These are phyloP conservation scores for Peniophora sp. DNA, from an alignment of 1,284 basidiomycete species.

Conservation along the genomic window DNA sequence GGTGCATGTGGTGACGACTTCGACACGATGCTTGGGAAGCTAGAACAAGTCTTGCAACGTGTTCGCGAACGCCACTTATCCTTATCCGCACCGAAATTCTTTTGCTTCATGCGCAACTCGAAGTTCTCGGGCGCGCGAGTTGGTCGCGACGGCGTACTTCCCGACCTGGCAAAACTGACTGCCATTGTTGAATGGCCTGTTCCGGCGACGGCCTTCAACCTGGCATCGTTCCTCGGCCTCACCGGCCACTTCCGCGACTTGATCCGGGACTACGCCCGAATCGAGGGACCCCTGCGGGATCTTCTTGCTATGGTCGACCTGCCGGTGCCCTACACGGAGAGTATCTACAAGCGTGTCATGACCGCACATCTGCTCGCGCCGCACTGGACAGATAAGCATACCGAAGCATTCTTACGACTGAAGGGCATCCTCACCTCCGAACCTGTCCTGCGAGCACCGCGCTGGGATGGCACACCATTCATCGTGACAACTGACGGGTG, in stretches of 20 bases:
- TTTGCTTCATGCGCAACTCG: constrained; percentile 23
- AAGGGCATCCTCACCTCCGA: constrained; percentile 10
- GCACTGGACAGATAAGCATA: constrained; percentile 6
- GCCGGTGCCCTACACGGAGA: constrained; percentile 3
- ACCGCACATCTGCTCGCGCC: neutral
- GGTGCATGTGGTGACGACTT: constrained; percentile 20
- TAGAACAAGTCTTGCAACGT: constrained; percentile 14
- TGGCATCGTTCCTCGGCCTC: constrained; percentile 18
- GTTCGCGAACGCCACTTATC: constrained; percentile 19
- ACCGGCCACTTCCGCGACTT: constrained; percentile 18
- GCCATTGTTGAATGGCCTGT: constrained; percentile 26
- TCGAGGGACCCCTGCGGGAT: constrained; percentile 11
- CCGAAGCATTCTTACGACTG: constrained; percentile 8
- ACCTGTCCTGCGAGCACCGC: constrained; percentile 9
- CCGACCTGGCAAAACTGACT: constrained; percentile 25
- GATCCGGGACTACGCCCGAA: constrained; percentile 11
- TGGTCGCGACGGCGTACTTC: constrained; percentile 20
- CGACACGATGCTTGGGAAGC: constrained; percentile 12
- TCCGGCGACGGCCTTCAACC: constrained; percentile 19
- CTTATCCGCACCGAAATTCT: constrained; percentile 22
- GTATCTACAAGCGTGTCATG: constrained; percentile 1
- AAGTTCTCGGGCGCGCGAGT: constrained; percentile 25
- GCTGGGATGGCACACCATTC: constrained; percentile 10
- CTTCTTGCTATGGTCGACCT: constrained; percentile 4
- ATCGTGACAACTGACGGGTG: constrained; percentile 13